phyloP scores from a whole-genome alignment of 257 asterid genomes.

The Echites panduratus region DNA sequence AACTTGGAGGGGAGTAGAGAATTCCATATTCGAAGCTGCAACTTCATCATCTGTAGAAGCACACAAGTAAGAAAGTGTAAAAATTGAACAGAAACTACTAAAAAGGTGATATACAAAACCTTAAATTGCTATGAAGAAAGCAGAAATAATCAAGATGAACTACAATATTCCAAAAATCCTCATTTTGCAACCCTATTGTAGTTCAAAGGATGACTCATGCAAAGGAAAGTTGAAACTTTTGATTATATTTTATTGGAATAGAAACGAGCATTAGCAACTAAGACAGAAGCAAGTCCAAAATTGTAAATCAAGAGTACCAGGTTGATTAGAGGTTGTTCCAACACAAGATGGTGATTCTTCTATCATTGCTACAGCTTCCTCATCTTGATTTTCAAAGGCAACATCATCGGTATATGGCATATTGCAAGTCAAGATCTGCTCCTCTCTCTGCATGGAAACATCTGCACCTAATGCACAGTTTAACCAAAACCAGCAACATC shows the following conservation, averaged over 20 bases:
- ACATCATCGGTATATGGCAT: slow-evolving; percentile 55
- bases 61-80: not conserved
- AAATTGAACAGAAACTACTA: not conserved
- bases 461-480: slow-evolving; percentile 31
- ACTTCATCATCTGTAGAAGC: slow-evolving; percentile 39
- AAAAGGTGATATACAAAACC: not conserved
- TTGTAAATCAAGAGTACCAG: slow-evolving; percentile 25
- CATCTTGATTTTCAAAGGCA: slow-evolving; percentile 58
- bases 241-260: not conserved
- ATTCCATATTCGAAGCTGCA: slow-evolving; percentile 34
- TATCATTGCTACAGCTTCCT: slow-evolving; percentile 54
- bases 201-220: not conserved
- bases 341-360: slow-evolving; percentile 47
- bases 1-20: slow-evolving; percentile 30
- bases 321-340: slow-evolving; percentile 26
- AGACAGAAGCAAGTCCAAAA: not conserved
- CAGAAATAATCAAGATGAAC: not conserved
- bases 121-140: not conserved
- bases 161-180: not conserved
- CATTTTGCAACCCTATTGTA: not conserved
- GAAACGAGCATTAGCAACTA: not conserved
- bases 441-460: slow-evolving; percentile 42
- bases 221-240: slow-evolving; percentile 1
- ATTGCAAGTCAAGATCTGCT: slow-evolving; percentile 43
- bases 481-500: not conserved